Percentiles rank a stretch among this genome's conserved stretches.
phyloP scores from a whole-genome alignment of 2,329 filamentous ascomycete genomes.

The Calonectria pseudoreteaudii region DNA sequence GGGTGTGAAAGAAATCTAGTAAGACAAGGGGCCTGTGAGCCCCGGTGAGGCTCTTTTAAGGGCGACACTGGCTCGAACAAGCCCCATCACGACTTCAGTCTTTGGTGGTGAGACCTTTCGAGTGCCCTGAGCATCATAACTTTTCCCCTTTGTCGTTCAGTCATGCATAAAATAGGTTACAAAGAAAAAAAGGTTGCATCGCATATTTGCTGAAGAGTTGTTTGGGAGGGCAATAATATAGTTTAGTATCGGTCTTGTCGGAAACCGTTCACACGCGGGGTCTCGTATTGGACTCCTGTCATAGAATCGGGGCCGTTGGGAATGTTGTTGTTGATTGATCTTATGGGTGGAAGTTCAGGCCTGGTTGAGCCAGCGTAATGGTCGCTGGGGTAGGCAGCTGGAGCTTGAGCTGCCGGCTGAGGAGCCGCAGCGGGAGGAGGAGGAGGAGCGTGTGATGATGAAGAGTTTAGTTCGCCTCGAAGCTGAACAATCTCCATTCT shows the following conservation, averaged over 20 bases:
- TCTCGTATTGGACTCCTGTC: constrained; percentile 74
- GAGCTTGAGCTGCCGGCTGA: constrained; percentile 36
- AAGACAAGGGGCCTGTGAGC: constrained; percentile 32
- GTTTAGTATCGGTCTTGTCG: constrained; percentile 54
- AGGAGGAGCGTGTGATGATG: constrained; percentile 42
- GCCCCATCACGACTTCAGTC: constrained; percentile 17
- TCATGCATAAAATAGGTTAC: constrained; percentile 36
- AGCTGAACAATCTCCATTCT: constrained; percentile 63
- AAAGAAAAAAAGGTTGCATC: constrained; percentile 29
- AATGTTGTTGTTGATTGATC: constrained; percentile 60
- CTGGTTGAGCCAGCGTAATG: constrained; percentile 50
- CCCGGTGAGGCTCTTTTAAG: constrained; percentile 19
- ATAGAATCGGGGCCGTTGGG: constrained; percentile 67
- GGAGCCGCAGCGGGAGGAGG: constrained; percentile 26
- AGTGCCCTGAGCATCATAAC: constrained; percentile 36
- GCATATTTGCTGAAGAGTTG: constrained; percentile 1
- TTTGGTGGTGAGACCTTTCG: constrained; percentile 27
- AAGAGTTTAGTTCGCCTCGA: constrained; percentile 49
- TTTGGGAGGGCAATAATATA: neutral
- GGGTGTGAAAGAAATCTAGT: constrained; percentile 35
- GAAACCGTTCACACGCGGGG: constrained; percentile 60
- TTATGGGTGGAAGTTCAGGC: constrained; percentile 68
- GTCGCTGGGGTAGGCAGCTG: constrained; percentile 45
- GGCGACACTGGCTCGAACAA: constrained; percentile 18
- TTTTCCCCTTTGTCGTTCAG: constrained; percentile 43